Conservation (phyloP, 768 basidiomycete genomes). For the Cystobasidiopsis lactophilus region DNA sequence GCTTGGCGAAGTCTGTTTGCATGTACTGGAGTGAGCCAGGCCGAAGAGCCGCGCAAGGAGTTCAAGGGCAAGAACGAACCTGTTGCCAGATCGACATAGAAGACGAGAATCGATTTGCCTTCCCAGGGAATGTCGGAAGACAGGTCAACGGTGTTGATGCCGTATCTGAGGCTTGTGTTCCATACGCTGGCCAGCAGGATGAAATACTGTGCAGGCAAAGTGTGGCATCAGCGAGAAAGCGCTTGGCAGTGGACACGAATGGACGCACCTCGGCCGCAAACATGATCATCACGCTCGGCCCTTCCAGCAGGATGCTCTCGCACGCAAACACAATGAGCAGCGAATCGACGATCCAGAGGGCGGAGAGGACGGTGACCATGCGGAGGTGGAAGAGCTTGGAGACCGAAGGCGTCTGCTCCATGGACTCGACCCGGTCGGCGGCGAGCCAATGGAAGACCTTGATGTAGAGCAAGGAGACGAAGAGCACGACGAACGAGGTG, state of each 20-base stretch:
- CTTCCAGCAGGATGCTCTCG: slow-evolving; percentile 53
- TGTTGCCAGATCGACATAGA: slow-evolving; percentile 77
- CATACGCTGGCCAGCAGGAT: slow-evolving; percentile 62
- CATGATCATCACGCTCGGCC: slow-evolving; percentile 74
- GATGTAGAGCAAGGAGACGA: slow-evolving; percentile 76
- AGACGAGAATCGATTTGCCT: slow-evolving; percentile 89
- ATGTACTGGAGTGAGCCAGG: no score
- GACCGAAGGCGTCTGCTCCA: slow-evolving; percentile 89
- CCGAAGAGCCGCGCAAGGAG: neutral
- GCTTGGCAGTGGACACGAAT: neutral
- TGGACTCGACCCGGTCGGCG: slow-evolving; percentile 88
- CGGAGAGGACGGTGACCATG: slow-evolving; percentile 45
- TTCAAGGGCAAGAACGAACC: slow-evolving; percentile 32
- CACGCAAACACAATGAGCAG: slow-evolving; percentile 57
- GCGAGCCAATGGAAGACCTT: slow-evolving; percentile 98
- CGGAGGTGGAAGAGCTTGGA: slow-evolving; percentile 71
- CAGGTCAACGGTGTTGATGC: slow-evolving; percentile 58
- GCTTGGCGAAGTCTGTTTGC: slow-evolving; percentile 67
- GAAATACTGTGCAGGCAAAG: slow-evolving; percentile 41
- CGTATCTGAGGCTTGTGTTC: slow-evolving; percentile 60
- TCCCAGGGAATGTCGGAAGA: slow-evolving; percentile 83
- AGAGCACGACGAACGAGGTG: slow-evolving; percentile 77
- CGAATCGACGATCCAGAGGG: slow-evolving; percentile 54
- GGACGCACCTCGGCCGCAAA: slow-evolving; percentile 72
- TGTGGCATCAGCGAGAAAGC: neutral